Percentiles rank a stretch among this genome's conserved stretches.
Conservation (phyloP, 768 basidiomycete species). For the Collybiopsis luxurians region DNA sequence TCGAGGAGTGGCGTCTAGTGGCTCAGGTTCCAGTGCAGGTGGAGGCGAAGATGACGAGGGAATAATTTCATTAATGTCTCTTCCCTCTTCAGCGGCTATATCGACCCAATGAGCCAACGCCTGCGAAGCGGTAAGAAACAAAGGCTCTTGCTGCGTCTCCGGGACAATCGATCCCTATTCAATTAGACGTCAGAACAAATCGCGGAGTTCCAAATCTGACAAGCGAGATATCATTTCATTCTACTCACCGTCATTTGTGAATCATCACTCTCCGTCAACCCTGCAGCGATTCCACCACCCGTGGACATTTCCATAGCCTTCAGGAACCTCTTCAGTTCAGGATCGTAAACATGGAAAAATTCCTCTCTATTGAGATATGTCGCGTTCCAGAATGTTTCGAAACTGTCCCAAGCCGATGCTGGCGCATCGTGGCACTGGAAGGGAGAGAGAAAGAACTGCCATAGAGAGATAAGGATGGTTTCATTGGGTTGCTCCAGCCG, state of each 20-base stretch:
- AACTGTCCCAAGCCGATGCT: constrained; percentile 33
- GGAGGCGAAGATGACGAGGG: not conserved
- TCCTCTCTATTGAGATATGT: constrained; percentile 26
- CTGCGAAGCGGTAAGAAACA: not conserved
- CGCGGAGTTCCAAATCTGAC: no score
- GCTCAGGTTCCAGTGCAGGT: not conserved
- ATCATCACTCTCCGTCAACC: constrained; percentile 1
- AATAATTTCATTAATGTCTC: not conserved
- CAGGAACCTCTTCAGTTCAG: constrained; percentile 27
- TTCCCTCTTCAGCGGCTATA: not conserved
- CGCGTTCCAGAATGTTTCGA: constrained; percentile 36
- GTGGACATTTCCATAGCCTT: constrained; percentile 21
- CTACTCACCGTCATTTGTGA: not conserved
- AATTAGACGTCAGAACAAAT: not conserved
- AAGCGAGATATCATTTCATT: no score
- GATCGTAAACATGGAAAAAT: constrained; percentile 24
- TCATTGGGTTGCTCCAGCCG: constrained; percentile 3
- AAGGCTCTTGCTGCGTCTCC: not conserved
- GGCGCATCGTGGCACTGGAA: constrained; percentile 35
- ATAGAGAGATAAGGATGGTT: constrained; percentile 20
- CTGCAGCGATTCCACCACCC: not conserved
- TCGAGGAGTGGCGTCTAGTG: not conserved
- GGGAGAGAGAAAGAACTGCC: constrained; percentile 31
- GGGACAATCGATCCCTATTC: not conserved
- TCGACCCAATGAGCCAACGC: not conserved